These are phyloP conservation scores for Diaporthe batatas DNA, from an alignment of 2,329 filamentous ascomycete genomes.

Conservation along the genomic window DNA sequence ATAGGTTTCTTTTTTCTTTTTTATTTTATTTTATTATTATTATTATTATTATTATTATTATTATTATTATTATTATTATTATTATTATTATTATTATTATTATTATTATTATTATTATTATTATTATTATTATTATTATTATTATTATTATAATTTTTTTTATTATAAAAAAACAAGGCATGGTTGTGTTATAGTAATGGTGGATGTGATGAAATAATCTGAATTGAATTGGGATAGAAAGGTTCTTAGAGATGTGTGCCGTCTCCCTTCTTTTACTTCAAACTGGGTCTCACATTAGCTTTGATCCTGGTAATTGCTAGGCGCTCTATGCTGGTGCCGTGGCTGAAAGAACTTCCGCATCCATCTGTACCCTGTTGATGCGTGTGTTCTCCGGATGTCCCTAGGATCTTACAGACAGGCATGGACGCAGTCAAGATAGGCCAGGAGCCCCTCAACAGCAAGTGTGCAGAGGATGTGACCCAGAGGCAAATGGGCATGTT, in stretches of 20 bases:
- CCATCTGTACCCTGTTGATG: not conserved
- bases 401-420: too few relatives aligned
- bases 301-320: not conserved
- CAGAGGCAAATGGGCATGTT: not conserved
- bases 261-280: not conserved
- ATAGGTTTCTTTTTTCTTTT: too few relatives aligned
- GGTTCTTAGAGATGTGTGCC: not conserved
- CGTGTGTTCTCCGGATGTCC: not conserved
- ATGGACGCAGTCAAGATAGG: not conserved
- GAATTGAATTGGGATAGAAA: not conserved
- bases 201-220: too few relatives aligned
- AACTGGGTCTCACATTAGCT: not conserved
- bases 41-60: too few relatives aligned
- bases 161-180: too few relatives aligned
- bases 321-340: not conserved
- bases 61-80: too few relatives aligned
- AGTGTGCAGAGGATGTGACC: not conserved
- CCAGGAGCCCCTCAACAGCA: not conserved
- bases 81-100: too few relatives aligned
- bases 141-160: too few relatives aligned
- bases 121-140: too few relatives aligned
- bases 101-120: too few relatives aligned
- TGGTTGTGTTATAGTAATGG: too few relatives aligned
- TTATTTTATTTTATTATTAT: too few relatives aligned
- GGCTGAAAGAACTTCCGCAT: not conserved